These are phyloP conservation scores for Cyclanthera cordifolia DNA, from an alignment of 306 rosid species.

Conservation along the genomic window DNA sequence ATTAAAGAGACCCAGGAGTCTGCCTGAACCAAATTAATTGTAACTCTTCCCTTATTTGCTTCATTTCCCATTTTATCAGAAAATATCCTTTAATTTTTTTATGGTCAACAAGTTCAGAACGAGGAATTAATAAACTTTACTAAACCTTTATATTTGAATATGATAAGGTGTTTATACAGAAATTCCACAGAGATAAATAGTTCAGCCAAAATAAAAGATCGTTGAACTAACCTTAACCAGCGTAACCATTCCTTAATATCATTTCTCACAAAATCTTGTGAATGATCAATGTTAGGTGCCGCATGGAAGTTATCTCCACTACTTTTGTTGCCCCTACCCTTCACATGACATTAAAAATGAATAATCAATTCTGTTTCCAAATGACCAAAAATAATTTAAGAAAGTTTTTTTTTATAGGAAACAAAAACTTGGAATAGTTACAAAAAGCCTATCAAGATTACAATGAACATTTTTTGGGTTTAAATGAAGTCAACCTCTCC, in stretches of 20 bases:
- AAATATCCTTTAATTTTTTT: neutral
- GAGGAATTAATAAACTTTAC: neutral
- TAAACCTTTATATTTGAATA: neutral
- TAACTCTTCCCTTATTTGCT: neutral
- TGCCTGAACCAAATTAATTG: neutral
- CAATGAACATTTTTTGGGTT: no score
- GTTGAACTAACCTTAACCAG: constrained; percentile 62
- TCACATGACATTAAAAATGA: constrained; percentile 18
- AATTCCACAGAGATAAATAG: neutral
- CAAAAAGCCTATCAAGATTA: no score
- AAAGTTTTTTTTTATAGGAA: no score
- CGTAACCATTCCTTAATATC: constrained; percentile 85
- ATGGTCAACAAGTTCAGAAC: neutral
- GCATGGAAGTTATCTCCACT: constrained; percentile 96
- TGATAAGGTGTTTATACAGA: neutral
- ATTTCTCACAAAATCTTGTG: constrained; percentile 96
- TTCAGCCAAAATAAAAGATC: neutral
- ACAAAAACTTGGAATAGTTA: no score
- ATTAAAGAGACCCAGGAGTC: neutral
- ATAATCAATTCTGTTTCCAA: constrained; percentile 12
- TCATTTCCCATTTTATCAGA: neutral
- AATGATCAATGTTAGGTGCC: constrained; percentile 98
- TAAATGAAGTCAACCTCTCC: neutral
- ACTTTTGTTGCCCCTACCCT: constrained; percentile 91
- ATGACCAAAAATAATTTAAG: neutral